phyloP scores from a whole-genome alignment of 768 basidiomycete genomes.

The Lepiota brunneoincarnata region DNA sequence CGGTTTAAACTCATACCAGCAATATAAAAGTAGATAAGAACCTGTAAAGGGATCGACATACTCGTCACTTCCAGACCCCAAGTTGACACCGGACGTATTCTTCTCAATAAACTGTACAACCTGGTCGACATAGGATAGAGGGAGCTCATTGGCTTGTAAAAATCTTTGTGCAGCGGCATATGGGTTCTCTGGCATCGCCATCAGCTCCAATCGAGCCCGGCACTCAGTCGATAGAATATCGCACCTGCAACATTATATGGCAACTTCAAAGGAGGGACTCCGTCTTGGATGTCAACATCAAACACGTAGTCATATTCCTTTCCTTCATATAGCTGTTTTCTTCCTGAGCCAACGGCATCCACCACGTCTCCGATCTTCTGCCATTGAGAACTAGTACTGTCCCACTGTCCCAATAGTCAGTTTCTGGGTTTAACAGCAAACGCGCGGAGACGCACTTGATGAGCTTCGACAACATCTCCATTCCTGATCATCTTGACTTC shows the following conservation, averaged over 20 bases:
- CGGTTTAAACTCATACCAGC: background rate
- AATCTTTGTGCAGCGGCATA: constrained; percentile 89
- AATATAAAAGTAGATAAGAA: constrained; percentile 20
- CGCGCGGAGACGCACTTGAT: constrained; percentile 59
- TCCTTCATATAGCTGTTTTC: constrained; percentile 90
- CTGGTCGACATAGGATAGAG: constrained; percentile 80
- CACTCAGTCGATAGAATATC: constrained; percentile 15
- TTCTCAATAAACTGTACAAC: constrained; percentile 93
- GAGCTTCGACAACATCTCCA: constrained; percentile 79
- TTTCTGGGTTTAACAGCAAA: background rate
- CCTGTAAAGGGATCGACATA: constrained; percentile 93
- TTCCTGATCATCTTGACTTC: constrained; percentile 91
- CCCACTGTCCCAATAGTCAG: constrained; percentile 64
- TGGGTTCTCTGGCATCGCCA: constrained; percentile 72
- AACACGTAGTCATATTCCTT: constrained; percentile 99
- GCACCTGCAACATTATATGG: constrained; percentile 88
- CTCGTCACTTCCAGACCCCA: constrained; percentile 57
- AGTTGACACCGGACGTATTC: constrained; percentile 75
- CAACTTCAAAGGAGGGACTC: constrained; percentile 87
- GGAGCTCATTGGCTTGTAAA: constrained; percentile 79
- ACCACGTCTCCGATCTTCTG: constrained; percentile 95
- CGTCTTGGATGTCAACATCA: constrained; percentile 94
- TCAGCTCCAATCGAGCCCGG: constrained; percentile 2
- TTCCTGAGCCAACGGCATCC: constrained; percentile 86
- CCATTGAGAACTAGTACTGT: constrained; percentile 65